Evolutionary conservation across 305 asterid species (phyloP).

Genomic region (Fraxinus platypoda): DNA sequence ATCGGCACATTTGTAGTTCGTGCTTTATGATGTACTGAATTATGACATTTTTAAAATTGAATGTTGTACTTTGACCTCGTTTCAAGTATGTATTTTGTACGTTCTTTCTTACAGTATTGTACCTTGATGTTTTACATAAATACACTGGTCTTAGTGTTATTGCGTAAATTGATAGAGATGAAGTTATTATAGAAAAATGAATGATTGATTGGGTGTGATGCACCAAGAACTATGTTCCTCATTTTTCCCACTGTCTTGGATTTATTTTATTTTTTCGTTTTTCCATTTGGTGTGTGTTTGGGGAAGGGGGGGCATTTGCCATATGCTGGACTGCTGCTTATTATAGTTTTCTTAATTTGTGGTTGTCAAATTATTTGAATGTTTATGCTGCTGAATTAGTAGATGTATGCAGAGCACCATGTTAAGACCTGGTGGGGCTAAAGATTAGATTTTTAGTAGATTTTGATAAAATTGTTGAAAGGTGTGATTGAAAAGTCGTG

Average conservation of each 20-base stretch:
- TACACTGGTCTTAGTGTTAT: neutral
- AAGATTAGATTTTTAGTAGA: too few relatives aligned
- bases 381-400: conserved; percentile 3
- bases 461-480: neutral
- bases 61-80: neutral
- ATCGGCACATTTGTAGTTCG: neutral
- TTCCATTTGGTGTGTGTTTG: neutral
- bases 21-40: neutral
- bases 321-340: neutral
- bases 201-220: neutral
- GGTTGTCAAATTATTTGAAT: neutral
- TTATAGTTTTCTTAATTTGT: neutral
- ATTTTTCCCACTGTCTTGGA: neutral
- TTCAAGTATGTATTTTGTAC: neutral
- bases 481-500: neutral
- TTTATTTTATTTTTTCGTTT: neutral
- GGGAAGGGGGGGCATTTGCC: neutral
- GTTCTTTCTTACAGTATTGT: neutral
- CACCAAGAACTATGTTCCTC: neutral
- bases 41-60: neutral
- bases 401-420: neutral
- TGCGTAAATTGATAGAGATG: neutral
- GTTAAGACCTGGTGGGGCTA: neutral
- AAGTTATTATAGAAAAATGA: neutral
- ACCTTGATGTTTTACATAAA: neutral